Evolutionary conservation across 2,329 filamentous ascomycete genomes (phyloP).

Genomic region (Penicillium sp.): DNA sequence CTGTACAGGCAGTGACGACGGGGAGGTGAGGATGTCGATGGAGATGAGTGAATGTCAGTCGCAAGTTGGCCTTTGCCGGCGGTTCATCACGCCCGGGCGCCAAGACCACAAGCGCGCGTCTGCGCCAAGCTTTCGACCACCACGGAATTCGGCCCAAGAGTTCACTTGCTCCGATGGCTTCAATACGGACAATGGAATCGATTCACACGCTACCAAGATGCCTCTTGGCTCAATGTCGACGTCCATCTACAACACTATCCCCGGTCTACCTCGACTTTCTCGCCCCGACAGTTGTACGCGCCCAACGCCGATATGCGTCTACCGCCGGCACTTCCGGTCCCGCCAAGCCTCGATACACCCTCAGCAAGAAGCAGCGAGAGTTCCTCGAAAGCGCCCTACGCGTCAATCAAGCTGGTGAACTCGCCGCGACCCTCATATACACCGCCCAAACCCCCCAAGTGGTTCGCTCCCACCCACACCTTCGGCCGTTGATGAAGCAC

Average conservation of each 20-base stretch:
- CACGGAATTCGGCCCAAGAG: background rate
- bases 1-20: constrained; percentile 13
- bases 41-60: constrained; percentile 15
- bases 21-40: constrained; percentile 16
- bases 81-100: constrained; percentile 32
- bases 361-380: constrained; percentile 65
- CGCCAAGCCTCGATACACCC: constrained; percentile 47
- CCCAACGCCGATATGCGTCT: constrained; percentile 27
- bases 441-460: constrained; percentile 80
- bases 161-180: background rate
- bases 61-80: constrained; percentile 23
- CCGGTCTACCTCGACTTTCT: constrained; percentile 38
- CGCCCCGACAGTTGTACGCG: constrained; percentile 27
- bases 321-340: constrained; percentile 24
- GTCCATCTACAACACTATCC: constrained; percentile 9
- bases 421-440: constrained; percentile 96
- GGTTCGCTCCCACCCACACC: constrained; percentile 73
- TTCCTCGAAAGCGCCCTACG: constrained; percentile 78
- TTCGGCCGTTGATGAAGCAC: constrained; percentile 87
- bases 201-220: constrained; percentile 22
- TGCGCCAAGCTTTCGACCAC: constrained; percentile 16
- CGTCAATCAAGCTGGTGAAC: constrained; percentile 94
- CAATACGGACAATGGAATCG: constrained; percentile 22
- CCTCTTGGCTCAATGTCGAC: constrained; percentile 14
- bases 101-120: constrained; percentile 33